Evolutionary conservation across 139 green algal species (phyloP).

Genomic region (Bryopsis sp.): DNA sequence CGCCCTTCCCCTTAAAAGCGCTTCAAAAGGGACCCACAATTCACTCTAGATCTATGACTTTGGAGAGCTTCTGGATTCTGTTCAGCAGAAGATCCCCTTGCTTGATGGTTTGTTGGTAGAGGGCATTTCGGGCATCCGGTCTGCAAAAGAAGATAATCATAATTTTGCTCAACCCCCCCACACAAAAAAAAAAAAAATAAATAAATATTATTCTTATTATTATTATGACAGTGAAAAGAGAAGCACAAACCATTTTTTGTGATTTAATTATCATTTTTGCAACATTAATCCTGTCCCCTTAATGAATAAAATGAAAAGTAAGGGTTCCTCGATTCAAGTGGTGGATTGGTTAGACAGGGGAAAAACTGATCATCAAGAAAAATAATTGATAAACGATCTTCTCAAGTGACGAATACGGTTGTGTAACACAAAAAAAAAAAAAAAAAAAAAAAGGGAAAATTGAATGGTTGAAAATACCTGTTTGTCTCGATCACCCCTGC

Average conservation of each 20-base stretch:
- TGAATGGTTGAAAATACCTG: conserved; percentile 28
- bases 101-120: conserved; percentile 84
- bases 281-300: too few species aligned
- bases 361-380: conserved; percentile 1
- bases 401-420: neutral
- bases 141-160: conserved; percentile 52
- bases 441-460: neutral
- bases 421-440: conserved; percentile 2
- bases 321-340: too few species aligned
- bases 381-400: neutral
- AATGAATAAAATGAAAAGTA: too few species aligned
- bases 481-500: conserved; percentile 82
- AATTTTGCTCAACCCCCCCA: conserved; percentile 29
- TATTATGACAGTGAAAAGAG: too few species aligned
- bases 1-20: too few species aligned
- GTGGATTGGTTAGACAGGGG: too few species aligned
- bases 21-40: too few species aligned
- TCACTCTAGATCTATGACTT: conserved; percentile 89
- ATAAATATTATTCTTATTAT: too few species aligned
- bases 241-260: too few species aligned
- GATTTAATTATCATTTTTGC: too few species aligned
- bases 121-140: conserved; percentile 83
- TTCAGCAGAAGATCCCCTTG: conserved; percentile 93
- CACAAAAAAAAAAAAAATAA: too few species aligned
- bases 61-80: conserved; percentile 88